Evolutionary conservation across 805 yeast species (phyloP), one percentile per base, ranked within the genome.

Genomic region (Yamadazyma insecticola): DNA sequence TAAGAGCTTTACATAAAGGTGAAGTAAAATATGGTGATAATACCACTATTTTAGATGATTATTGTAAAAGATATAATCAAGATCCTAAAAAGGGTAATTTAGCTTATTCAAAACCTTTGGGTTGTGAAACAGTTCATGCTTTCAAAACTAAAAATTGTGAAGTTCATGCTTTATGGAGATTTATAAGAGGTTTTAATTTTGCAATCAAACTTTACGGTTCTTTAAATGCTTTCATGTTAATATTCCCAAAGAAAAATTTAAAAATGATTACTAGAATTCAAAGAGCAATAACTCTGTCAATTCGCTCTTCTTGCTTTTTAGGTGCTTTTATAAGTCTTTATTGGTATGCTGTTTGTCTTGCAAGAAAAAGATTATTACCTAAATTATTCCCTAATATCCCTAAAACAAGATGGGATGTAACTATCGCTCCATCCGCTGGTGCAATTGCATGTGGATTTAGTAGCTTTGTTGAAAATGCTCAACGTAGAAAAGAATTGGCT

Each of bases 331-430:
- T 70, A 17, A 55, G 55, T 10, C 47, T 67, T 26, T 53, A 53
- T 35, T 70, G 75, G 75, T 70, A 70, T 39, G 60, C 61, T 6
- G 74, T 70, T 10, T 70, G 76, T 43, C 47, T 69, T 15, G 52
- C 58, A 3, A 46, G 76, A 29, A 55, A 60, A 4, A 40, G 71
- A 33, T 30, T 67, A 3, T 53, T 67, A 1, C 73, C 73, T 3
- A 33, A 32, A 13, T 29, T 68, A 13, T 59, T 65, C 39, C 71
- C 72, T 4, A 34, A 45, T 3, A 54, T 52, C 1, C 57, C 65
- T 6, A 41, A 40, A 14, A 51, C 56, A 3, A 32, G 49, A 13
- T 62, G 59, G 47, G 75, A 69, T 36, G 53, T 52, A 28, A 59
- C 64, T 4, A 48, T 53, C 13, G 70, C 57, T 2, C 69, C 71